Conservation (phyloP, 148 eudicot species). For the Rhododendron kiyosumense region DNA sequence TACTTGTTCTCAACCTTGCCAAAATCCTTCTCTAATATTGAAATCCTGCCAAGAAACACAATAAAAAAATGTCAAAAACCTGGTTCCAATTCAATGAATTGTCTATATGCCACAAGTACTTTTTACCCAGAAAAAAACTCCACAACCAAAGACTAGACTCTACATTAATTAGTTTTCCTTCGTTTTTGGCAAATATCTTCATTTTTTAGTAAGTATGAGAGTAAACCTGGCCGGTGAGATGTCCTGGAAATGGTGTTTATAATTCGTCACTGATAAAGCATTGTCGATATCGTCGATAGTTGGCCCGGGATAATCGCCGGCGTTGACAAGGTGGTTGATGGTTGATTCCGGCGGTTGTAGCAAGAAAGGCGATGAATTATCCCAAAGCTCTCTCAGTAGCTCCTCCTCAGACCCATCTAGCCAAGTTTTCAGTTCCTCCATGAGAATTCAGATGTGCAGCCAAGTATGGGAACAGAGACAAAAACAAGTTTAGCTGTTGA, state of each 20-base stretch:
- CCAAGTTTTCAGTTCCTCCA: constrained; percentile 26
- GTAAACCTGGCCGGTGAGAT: constrained; percentile 35
- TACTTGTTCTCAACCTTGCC: constrained; percentile 52
- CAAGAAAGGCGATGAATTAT: constrained; percentile 28
- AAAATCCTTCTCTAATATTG: constrained; percentile 38
- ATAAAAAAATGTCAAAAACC: background rate
- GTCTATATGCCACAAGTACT: background rate
- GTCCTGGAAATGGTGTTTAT: constrained; percentile 11
- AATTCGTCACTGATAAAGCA: constrained; percentile 23
- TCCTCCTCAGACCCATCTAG: constrained; percentile 27
- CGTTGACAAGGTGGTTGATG: background rate
- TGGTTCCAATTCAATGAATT: background rate
- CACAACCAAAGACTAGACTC: too few species aligned
- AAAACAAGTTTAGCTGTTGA: background rate
- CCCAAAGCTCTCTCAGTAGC: constrained; percentile 31
- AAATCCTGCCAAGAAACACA: constrained; percentile 19
- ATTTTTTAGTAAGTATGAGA: background rate
- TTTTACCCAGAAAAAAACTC: too few species aligned
- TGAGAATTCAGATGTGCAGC: background rate
- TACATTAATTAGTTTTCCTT: too few species aligned
- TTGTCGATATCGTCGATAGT: constrained; percentile 31
- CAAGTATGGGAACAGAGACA: background rate
- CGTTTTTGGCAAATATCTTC: background rate
- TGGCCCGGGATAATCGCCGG: constrained; percentile 23
- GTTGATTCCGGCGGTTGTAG: constrained; percentile 11